A percentile compares a stretch with the other conserved stretches of the same genome.
These are phyloP conservation scores for Phytophthora pluvialis DNA, from an alignment of 352 stramenopile genomes.

Conservation along the genomic window DNA sequence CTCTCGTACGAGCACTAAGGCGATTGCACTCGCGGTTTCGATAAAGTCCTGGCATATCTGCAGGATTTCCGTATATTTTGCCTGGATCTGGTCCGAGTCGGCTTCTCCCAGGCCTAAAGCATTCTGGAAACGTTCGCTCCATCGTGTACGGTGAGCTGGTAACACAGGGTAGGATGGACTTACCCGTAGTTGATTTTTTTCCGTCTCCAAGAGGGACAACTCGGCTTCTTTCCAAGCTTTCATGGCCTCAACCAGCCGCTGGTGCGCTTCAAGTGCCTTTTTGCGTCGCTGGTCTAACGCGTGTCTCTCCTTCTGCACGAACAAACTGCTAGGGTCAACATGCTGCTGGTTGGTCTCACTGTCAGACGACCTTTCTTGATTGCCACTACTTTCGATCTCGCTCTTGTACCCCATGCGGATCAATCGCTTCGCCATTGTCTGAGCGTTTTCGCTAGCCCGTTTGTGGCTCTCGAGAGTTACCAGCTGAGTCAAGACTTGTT, in stretches of 20 bases:
- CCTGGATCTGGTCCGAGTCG: slow-evolving; percentile 49
- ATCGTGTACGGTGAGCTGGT: slow-evolving; percentile 55
- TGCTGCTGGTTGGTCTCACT: slow-evolving; percentile 17
- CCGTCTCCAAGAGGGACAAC: slow-evolving; percentile 56
- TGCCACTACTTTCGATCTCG: slow-evolving; percentile 9
- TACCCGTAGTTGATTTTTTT: slow-evolving; percentile 57
- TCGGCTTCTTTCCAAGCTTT: slow-evolving; percentile 80
- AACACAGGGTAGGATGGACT: slow-evolving; percentile 54
- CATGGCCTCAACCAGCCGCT: slow-evolving; percentile 68
- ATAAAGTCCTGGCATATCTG: slow-evolving; percentile 92
- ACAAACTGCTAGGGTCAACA: slow-evolving; percentile 43
- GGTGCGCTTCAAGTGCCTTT: slow-evolving; percentile 57
- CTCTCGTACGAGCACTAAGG: slow-evolving; percentile 85
- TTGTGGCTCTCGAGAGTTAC: slow-evolving; percentile 44
- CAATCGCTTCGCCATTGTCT: slow-evolving; percentile 52
- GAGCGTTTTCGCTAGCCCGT: slow-evolving; percentile 55
- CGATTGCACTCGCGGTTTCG: slow-evolving; percentile 68
- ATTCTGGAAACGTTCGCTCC: slow-evolving; percentile 69
- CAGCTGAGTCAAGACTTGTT: slow-evolving; percentile 48
- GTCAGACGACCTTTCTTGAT: slow-evolving; percentile 11
- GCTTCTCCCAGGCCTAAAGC: slow-evolving; percentile 53
- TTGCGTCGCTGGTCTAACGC: slow-evolving; percentile 58
- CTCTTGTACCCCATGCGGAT: slow-evolving; percentile 72
- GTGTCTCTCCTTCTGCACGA: slow-evolving; percentile 64
- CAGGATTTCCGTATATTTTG: slow-evolving; percentile 87